Evolutionary conservation across 176 grass and related monocot species (phyloP), one percentile per base, ranked within the genome.

Genomic region (Triticum dicoccoides): DNA sequence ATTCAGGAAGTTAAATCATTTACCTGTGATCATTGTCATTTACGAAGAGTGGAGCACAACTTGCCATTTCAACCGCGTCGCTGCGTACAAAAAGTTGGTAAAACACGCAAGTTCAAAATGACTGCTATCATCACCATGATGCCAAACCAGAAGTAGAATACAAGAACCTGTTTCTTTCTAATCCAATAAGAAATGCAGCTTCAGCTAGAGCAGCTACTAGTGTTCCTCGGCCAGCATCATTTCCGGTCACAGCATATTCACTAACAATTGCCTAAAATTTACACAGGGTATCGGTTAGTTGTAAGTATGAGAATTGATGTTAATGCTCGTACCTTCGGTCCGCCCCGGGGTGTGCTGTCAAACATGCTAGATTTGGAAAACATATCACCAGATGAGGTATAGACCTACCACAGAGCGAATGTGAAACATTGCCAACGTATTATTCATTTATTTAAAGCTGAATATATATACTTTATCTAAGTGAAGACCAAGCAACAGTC

Each of bases 221-320:
- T 54, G 90, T 98, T 84, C 95, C 95, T 91, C 89, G 92, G 78
- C 95, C 95, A 75, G 91, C 95, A 90, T 95, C 95, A 82, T 89
- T 94, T 91, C 93, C 96, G 58, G 93, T 98, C 52, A 95, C 96
- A 61, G 93, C 96, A 98, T 98, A 98, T 87, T 98, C 96, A 86
- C 96, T 98, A 81, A 98, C 91, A 91, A 98, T 86, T 78, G 91
- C 96, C 96, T 98, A 33, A 5, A 91, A 24, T 78, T 93, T 71
- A 82, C 34, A 82, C 47, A 79, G 13, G 34, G 20, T 73, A 63
- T 15, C 10, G 78, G 80, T 51, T 58, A 80, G 78, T 58, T 68
- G 18, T 39, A 77, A 72, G 49, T n/a, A 84, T 88, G 38, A 59
- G 9, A 82, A 37, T 27, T 77, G 21, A 78, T 58, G 41, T 76